Conservation (phyloP, 768 basidiomycete species). For the Cystobasidium tubakii region DNA sequence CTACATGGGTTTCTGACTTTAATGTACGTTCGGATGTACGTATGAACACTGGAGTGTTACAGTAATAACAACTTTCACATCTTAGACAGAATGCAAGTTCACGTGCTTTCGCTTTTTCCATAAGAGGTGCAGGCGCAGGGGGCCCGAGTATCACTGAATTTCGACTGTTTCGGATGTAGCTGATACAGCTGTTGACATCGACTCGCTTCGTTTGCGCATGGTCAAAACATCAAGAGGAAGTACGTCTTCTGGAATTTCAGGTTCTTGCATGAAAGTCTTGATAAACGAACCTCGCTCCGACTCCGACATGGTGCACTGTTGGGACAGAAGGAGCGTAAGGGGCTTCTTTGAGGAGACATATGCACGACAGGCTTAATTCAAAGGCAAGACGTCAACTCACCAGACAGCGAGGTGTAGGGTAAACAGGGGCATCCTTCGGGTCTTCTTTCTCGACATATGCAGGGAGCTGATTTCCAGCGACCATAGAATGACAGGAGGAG, state of each 20-base stretch:
- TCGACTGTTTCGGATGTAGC: background rate
- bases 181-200: background rate
- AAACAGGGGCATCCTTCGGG: background rate
- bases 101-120: too few relatives aligned
- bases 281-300: background rate
- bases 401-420: background rate
- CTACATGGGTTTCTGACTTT: too few relatives aligned
- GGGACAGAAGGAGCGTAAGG: too few relatives aligned
- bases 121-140: too few relatives aligned
- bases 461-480: slow-evolving; percentile 7
- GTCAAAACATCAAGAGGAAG: background rate
- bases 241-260: background rate
- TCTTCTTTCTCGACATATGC: slow-evolving; percentile 8
- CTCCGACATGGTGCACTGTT: background rate
- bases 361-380: too few relatives aligned
- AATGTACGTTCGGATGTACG: too few relatives aligned
- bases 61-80: too few relatives aligned
- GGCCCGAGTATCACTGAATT: background rate
- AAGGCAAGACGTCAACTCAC: background rate
- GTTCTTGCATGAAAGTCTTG: background rate
- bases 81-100: too few relatives aligned
- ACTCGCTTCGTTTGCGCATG: background rate
- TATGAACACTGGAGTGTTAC: too few relatives aligned
- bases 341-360: too few relatives aligned
- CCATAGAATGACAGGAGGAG: slow-evolving; percentile 14